A percentile compares a stretch with the other conserved stretches of the same genome.
These are phyloP conservation scores for Linnemannia zychae DNA, from an alignment of 192 early-diverging fungal species.

Conservation along the genomic window DNA sequence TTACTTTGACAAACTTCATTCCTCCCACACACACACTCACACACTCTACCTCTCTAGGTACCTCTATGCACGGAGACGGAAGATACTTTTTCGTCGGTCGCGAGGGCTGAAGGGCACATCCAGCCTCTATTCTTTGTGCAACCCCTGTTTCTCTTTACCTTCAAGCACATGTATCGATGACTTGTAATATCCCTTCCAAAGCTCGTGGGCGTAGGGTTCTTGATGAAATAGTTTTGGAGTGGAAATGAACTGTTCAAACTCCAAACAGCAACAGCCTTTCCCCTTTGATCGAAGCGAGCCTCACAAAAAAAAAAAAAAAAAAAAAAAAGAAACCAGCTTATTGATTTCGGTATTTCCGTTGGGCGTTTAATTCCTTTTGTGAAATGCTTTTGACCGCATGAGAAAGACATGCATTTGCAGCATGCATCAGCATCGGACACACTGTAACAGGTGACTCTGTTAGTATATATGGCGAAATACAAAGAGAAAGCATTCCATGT, in stretches of 20 bases:
- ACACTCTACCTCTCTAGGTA: neutral
- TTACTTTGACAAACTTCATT: neutral
- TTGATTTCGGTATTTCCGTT: no score
- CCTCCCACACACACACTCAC: neutral
- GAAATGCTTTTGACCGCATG: no score
- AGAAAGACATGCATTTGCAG: no score
- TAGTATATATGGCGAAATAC: no score
- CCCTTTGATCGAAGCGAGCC: neutral
- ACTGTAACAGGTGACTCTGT: no score
- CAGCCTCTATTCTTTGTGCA: neutral
- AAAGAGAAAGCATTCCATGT: no score
- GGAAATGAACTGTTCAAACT: no score
- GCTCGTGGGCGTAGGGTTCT: neutral
- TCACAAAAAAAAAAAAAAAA: no score
- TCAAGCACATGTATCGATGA: neutral
- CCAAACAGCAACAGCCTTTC: neutral
- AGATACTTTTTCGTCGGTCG: neutral
- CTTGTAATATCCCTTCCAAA: neutral
- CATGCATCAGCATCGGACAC: no score
- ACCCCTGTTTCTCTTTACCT: neutral
- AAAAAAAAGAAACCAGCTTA: no score
- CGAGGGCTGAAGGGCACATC: neutral
- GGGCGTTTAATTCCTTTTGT: neutral
- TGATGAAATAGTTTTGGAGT: neutral
- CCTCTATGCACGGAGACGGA: neutral